Evolutionary conservation across 1,284 basidiomycete genomes (phyloP), one percentile per base, ranked within the genome.

Genomic region (Inonotus hispidus): DNA sequence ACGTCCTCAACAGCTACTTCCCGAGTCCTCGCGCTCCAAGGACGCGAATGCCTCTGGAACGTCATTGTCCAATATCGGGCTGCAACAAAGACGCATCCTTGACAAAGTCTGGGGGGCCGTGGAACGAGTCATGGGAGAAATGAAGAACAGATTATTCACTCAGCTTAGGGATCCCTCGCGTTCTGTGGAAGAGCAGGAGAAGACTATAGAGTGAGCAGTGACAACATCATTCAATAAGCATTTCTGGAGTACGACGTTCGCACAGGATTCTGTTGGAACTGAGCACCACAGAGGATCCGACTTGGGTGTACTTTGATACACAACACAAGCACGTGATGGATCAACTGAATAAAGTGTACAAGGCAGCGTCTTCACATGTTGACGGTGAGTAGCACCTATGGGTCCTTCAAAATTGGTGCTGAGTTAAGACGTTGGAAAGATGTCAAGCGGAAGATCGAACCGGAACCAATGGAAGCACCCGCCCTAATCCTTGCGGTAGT

Each of bases 91-190:
- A 68, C 83, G 95, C 41, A 91, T 99, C 41, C 84, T 98, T 56
- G 93, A 98, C 64, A 98, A 96, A 74, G 94, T 99, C 1, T 99
- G 97, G 97, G 82, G 79, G 2, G 94, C 88, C 27, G 95, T 98
- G 13, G 96, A 99, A 75, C 92, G 88, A 68, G 93, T 95, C 47
- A 96, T 99, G 88, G 82, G 82, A 39, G 94, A 96, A 70, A 93
- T 99, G 92, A 83, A 87, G 66, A 83, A 78, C 53, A 83, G 87
- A 35, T 79, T 99, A n/a, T 75, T 90, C 53, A 79, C 80, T 8
- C 86, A 91, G 68, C 75, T 99, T 39, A 85, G 90, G 70, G 93
- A 98, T 67, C 82, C 88, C 1, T 79, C 77, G 46, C 79, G 92
- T 50, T 87, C 83, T 52, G 83, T 96, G 3, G 97, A 99, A 63